These are phyloP conservation scores for Neurospora sp. DNA, from an alignment of 495 filamentous ascomycete genomes.

Conservation along the genomic window DNA sequence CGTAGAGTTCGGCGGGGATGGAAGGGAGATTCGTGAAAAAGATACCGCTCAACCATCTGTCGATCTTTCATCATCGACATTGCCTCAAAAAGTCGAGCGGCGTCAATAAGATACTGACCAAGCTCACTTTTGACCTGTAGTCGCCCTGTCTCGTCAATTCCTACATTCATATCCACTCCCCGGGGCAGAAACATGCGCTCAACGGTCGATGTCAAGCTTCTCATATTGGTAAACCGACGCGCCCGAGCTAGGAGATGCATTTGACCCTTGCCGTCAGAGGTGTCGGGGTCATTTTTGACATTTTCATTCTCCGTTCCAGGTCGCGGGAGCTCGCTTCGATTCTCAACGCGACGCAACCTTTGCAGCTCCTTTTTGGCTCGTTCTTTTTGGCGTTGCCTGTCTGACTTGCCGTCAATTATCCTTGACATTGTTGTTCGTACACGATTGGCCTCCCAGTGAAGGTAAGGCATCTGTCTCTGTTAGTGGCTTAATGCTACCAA, in stretches of 20 bases:
- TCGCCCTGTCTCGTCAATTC: constrained; percentile 14
- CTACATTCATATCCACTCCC: fast-evolving
- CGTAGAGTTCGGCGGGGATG: constrained; percentile 62
- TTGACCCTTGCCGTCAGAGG: no score
- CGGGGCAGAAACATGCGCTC: not conserved
- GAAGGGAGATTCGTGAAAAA: constrained; percentile 44
- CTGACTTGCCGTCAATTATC: constrained; percentile 3
- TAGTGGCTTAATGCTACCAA: not conserved
- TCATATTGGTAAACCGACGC: not conserved
- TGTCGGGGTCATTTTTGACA: no score
- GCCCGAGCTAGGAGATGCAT: not conserved
- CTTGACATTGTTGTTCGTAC: constrained; percentile 23
- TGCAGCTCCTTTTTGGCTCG: not conserved
- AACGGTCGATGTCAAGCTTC: not conserved
- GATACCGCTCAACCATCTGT: constrained; percentile 48
- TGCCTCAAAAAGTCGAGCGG: constrained; percentile 27
- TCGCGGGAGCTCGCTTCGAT: not conserved
- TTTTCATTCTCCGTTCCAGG: not conserved
- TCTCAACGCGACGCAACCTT: not conserved
- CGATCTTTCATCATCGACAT: constrained; percentile 41
- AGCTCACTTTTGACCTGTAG: constrained; percentile 21
- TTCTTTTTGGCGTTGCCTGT: constrained; percentile 2
- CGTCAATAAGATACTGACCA: constrained; percentile 24
- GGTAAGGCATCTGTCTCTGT: constrained; percentile 47
- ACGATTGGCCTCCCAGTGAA: constrained; percentile 54